phyloP scores from a whole-genome alignment of 2,329 filamentous ascomycete species.

The Rasamsonia emersonii region DNA sequence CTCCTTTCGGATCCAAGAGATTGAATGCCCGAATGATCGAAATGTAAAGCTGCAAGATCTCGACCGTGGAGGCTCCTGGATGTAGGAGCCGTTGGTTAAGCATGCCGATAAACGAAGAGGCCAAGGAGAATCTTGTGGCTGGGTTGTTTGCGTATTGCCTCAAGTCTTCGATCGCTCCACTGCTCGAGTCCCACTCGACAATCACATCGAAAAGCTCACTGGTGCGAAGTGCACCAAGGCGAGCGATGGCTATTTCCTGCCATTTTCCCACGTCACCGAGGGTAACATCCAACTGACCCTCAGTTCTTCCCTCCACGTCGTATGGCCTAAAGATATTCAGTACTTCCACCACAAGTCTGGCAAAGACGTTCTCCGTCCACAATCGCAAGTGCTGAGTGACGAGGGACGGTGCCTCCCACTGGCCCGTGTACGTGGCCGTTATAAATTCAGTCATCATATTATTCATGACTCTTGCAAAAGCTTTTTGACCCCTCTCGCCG shows the following conservation, averaged over 20 bases:
- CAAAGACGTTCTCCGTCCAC: conserved; percentile 50
- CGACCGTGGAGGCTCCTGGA: conserved; percentile 55
- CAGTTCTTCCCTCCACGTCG: conserved; percentile 13
- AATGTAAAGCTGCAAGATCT: conserved; percentile 61
- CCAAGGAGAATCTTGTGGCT: conserved; percentile 47
- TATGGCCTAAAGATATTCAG: conserved; percentile 32
- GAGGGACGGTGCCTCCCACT: conserved; percentile 46
- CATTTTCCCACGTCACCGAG: conserved; percentile 43
- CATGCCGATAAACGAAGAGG: conserved; percentile 44
- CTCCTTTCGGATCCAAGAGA: conserved; percentile 55
- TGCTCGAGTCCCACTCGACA: conserved; percentile 51
- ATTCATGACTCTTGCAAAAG: conserved; percentile 52
- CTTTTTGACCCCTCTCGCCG: conserved; percentile 45
- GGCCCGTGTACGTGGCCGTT: conserved; percentile 46
- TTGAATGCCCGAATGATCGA: conserved; percentile 58
- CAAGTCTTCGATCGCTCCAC: conserved; percentile 53
- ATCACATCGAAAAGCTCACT: conserved; percentile 54
- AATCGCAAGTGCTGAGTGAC: conserved; percentile 42
- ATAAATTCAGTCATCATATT: conserved; percentile 50
- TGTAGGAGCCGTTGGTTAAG: conserved; percentile 50
- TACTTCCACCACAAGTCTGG: conserved; percentile 43
- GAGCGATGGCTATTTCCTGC: conserved; percentile 46
- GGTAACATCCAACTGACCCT: conserved; percentile 23
- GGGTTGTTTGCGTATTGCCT: conserved; percentile 48
- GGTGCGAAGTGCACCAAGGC: conserved; percentile 48